These are phyloP conservation scores for Akebia trifoliata DNA, from an alignment of 164 flowering plant genomes.

Conservation along the genomic window DNA sequence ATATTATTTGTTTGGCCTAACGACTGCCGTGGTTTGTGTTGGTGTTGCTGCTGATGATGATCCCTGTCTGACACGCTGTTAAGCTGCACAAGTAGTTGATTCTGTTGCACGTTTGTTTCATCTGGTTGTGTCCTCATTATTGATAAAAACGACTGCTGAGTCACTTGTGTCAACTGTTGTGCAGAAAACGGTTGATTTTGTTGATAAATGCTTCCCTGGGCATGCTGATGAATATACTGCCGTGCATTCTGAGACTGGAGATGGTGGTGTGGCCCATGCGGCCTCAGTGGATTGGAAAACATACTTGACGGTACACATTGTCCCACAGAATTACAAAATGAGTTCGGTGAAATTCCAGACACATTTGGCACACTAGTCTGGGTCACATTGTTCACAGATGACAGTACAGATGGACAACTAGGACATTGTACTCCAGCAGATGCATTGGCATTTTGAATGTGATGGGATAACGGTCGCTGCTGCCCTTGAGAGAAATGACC, in stretches of 20 bases:
- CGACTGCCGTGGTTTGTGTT: conserved; percentile 38
- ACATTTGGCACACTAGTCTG: conserved; percentile 45
- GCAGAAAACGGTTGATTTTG: conserved; percentile 57
- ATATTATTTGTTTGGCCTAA: conserved; percentile 37
- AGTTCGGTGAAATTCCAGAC: conserved; percentile 42
- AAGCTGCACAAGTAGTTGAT: conserved; percentile 22
- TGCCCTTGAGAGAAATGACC: conserved; percentile 51
- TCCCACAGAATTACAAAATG: conserved; percentile 45
- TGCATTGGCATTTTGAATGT: conserved; percentile 37
- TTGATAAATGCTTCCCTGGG: no score
- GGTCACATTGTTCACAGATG: conserved; percentile 37
- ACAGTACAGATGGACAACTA: conserved; percentile 36
- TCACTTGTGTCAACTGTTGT: conserved; percentile 42
- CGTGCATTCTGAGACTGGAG: conserved; percentile 47
- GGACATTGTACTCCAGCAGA: conserved; percentile 49
- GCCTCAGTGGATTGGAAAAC: conserved; percentile 59
- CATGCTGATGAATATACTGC: conserved; percentile 42
- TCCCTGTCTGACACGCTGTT: conserved; percentile 13
- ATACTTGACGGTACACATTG: conserved; percentile 45
- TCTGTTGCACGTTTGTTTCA: conserved; percentile 15
- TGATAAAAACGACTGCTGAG: conserved; percentile 44
- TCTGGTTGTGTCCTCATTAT: conserved; percentile 17
- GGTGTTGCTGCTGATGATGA: conserved; percentile 29
- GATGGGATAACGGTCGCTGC: conserved; percentile 47
- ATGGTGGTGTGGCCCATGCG: conserved; percentile 54